A percentile compares a stretch with the other conserved stretches of the same genome.
Conservation (phyloP, 257 asterid species). For the Solanum chiquidenum region DNA sequence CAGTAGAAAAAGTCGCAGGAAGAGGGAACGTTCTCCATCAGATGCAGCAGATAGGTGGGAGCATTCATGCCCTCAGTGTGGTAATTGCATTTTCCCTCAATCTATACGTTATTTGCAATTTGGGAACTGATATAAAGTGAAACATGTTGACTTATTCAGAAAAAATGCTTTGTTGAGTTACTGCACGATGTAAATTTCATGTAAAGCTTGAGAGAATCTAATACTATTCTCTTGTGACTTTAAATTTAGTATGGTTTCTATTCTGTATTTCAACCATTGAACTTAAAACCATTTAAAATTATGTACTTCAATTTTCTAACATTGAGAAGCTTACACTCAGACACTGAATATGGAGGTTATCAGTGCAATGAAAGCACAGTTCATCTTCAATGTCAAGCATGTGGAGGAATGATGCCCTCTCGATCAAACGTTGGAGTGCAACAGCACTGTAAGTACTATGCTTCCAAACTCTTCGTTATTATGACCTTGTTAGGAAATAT, state of each 20-base stretch:
- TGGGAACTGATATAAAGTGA: not conserved
- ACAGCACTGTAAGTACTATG: slow-evolving; percentile 59
- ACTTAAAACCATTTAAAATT: not conserved
- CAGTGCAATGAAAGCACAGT: slow-evolving; percentile 63
- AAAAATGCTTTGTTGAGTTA: not conserved
- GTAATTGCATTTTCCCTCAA: slow-evolving; percentile 26
- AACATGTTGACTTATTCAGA: not conserved
- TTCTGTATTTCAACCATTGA: not conserved
- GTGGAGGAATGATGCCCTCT: slow-evolving; percentile 96
- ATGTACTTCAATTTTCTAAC: not conserved
- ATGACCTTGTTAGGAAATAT: not conserved
- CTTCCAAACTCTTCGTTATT: not conserved
- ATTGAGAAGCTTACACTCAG: slow-evolving; percentile 27
- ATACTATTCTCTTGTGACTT: not conserved
- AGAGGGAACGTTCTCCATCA: slow-evolving; percentile 46
- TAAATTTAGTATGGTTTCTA: not conserved
- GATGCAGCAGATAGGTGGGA: slow-evolving; percentile 39
- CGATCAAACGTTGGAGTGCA: slow-evolving; percentile 47
- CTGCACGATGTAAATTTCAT: not conserved
- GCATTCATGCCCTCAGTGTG: slow-evolving; percentile 76
- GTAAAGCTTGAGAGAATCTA: not conserved
- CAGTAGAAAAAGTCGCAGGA: slow-evolving; percentile 40
- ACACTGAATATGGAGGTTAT: slow-evolving; percentile 51
- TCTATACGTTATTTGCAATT: not conserved
- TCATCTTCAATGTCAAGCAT: slow-evolving; percentile 86